Evolutionary conservation across 352 stramenopile species (phyloP), one percentile per base, ranked within the genome.

Genomic region (Phytopythium sindhum): DNA sequence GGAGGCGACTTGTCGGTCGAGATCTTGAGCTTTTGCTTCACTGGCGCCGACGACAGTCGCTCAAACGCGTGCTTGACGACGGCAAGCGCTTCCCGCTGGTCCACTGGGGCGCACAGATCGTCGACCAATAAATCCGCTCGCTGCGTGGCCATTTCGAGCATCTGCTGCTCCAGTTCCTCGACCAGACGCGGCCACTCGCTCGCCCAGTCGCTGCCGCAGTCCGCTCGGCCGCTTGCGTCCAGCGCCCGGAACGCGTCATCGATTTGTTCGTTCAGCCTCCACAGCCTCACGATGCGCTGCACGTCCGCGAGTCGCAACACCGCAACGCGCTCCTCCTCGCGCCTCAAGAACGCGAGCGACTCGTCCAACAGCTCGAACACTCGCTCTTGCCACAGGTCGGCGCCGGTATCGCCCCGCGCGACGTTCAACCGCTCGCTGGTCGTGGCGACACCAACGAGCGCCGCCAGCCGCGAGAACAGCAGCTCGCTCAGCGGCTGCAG

Each of bases 1-100:
- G 26, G 55, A 11, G 47, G n/a, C 47, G 47, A 12, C 24, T 29
- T n/a, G 23, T 48, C 14, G 19, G 53, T 41, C 57, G 35, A 8
- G 33, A 50, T n/a, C 63, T 42, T 10, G 50, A 33, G 55, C 54
- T 56, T 51, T 64, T 70, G 42, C 29, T 15, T 31, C 9, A 9
- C 45, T 60, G 59, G 63, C 21, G 66, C 61, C 11, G 69, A 62
- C 57, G 72, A 65, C 29, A 73, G 59, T 31, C 75, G 72, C 54
- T 83, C 73, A 23, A 81, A 75, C 1, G 82, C 74, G 54, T 74
- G 79, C 44, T 81, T 86, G 15, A 91, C 67, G 31, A 87, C 72
- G 12, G 80, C 80, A 17, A 89, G 73, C 58, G 83, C 72, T 39
- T 77, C 73, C 11, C 35, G 55, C 53, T 77, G 70, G 39, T 80